Conservation (phyloP, 129 eudicot species). For the Arctium minus region DNA sequence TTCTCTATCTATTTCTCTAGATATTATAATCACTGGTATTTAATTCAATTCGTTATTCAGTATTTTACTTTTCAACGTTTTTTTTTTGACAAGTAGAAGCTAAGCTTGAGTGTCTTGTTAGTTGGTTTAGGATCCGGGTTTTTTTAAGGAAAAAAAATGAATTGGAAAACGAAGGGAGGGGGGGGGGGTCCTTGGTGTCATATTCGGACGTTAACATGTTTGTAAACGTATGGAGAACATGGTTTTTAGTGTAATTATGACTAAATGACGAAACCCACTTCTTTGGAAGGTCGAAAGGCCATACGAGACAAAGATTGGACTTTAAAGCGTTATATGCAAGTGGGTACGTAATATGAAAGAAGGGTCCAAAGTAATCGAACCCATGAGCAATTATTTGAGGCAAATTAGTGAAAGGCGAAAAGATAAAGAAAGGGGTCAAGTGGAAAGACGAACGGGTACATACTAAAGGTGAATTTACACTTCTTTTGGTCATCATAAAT, state of each 20-base stretch:
- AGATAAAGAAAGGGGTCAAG: constrained; percentile 34
- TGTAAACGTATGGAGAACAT: constrained; percentile 13
- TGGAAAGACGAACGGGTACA: constrained; percentile 28
- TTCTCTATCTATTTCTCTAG: neutral
- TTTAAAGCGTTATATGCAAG: constrained; percentile 25
- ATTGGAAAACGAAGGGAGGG: neutral
- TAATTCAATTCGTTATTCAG: neutral
- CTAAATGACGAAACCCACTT: constrained; percentile 31
- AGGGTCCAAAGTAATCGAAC: constrained; percentile 25
- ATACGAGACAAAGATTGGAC: constrained; percentile 23
- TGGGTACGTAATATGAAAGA: constrained; percentile 20
- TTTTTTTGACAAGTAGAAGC: neutral
- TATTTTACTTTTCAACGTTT: neutral
- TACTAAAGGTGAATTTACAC: constrained; percentile 36
- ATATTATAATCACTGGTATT: neutral
- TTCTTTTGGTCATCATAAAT: constrained; percentile 27
- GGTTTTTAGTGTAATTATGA: constrained; percentile 11
- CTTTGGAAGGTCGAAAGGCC: constrained; percentile 32
- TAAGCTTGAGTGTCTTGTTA: neutral
- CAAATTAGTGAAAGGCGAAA: constrained; percentile 34
- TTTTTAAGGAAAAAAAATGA: neutral
- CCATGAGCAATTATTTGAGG: constrained; percentile 42
- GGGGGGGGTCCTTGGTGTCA: constrained; percentile 20
- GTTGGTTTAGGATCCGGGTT: neutral
- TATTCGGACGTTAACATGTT: constrained; percentile 16